phyloP scores from a whole-genome alignment of 2,329 filamentous ascomycete genomes.

The Whalleya microplaca region DNA sequence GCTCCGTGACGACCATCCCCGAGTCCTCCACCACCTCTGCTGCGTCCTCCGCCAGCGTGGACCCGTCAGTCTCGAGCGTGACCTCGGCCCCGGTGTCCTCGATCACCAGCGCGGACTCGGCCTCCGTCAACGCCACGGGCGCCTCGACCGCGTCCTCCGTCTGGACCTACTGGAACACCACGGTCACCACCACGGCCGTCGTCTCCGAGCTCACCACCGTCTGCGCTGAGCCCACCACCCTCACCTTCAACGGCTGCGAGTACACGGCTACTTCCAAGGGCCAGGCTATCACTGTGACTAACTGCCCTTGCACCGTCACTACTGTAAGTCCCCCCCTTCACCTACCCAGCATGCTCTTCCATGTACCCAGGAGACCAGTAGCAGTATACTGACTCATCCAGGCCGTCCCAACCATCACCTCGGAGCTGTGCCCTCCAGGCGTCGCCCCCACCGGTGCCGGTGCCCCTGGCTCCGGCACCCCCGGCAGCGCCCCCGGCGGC shows the following conservation, averaged over 20 bases:
- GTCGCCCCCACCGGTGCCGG: constrained; percentile 21
- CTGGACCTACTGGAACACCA: constrained; percentile 35
- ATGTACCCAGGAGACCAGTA: too few species aligned
- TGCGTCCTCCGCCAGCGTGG: constrained; percentile 1
- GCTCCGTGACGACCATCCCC: constrained; percentile 9
- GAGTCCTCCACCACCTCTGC: constrained; percentile 1
- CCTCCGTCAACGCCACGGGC: constrained; percentile 5
- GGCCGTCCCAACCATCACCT: constrained; percentile 26
- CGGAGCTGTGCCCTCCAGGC: constrained; percentile 25
- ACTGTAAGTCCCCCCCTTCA: constrained; percentile 27
- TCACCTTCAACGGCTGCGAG: constrained; percentile 53
- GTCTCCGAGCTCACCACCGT: constrained; percentile 32
- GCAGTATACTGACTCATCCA: too few species aligned
- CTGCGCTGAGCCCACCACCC: constrained; percentile 53
- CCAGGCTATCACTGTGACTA: constrained; percentile 57
- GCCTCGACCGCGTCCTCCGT: constrained; percentile 14
- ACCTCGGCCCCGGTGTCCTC: constrained; percentile 2
- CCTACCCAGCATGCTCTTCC: too few species aligned
- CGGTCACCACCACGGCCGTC: constrained; percentile 30
- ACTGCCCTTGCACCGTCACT: constrained; percentile 56
- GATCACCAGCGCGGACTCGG: neutral
- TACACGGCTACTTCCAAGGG: constrained; percentile 57
- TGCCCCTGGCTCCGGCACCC: constrained; percentile 6
- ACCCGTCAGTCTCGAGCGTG: constrained; percentile 2
- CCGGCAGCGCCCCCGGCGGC: constrained; percentile 2